phyloP scores from a whole-genome alignment of 225 moss, liverwort and hornwort species.

The Bryoerythrophyllum caledonicum region DNA sequence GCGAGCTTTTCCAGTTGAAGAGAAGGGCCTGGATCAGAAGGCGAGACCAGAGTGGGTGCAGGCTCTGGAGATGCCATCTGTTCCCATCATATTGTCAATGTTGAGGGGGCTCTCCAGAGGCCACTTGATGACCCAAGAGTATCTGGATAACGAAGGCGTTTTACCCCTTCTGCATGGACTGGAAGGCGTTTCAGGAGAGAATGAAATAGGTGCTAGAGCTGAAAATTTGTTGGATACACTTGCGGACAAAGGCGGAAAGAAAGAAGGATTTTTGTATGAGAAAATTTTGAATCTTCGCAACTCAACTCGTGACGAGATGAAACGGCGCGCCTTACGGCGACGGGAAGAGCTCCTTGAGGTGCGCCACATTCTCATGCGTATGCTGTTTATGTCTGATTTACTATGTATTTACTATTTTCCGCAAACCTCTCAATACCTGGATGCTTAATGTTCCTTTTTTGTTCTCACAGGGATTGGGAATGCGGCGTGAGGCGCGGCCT shows the following conservation, averaged over 20 bases:
- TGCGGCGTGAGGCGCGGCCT: conserved; percentile 91
- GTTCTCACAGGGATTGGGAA: conserved; percentile 77
- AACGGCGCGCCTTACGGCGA: conserved; percentile 80
- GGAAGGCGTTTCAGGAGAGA: conserved; percentile 96
- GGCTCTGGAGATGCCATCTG: conserved; percentile 97
- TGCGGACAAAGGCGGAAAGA: conserved; percentile 89
- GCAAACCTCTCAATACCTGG: neutral
- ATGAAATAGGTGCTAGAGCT: conserved; percentile 95
- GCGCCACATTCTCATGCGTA: conserved; percentile 10
- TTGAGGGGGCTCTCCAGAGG: conserved; percentile 91
- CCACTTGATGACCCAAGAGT: conserved; percentile 73
- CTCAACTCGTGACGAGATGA: conserved; percentile 94
- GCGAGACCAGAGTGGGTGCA: conserved; percentile 96
- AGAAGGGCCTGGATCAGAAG: conserved; percentile 84
- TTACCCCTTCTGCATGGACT: conserved; percentile 88
- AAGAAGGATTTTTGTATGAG: conserved; percentile 79
- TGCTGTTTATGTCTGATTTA: neutral
- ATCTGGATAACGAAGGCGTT: conserved; percentile 77
- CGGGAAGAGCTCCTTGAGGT: conserved; percentile 96
- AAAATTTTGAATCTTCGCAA: conserved; percentile 78
- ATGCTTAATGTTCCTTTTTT: conserved; percentile 1
- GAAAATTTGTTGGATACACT: conserved; percentile 96
- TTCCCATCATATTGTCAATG: conserved; percentile 94
- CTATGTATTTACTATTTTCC: conserved; percentile 3
- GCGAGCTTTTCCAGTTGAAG: conserved; percentile 74